Conservation (phyloP, 1,284 basidiomycete species). For the Inonotus obliquus region DNA sequence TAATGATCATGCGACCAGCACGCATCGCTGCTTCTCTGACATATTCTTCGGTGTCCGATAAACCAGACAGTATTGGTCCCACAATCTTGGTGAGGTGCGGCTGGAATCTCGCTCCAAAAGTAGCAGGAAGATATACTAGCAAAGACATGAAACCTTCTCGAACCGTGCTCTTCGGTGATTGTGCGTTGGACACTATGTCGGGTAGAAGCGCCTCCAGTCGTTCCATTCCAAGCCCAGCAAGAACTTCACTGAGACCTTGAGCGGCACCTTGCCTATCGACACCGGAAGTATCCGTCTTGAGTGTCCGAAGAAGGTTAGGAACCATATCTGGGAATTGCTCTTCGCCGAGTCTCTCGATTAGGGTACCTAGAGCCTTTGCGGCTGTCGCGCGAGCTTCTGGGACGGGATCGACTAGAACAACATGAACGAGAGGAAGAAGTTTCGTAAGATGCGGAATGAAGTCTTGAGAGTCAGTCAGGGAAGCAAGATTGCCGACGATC, state of each 20-base stretch:
- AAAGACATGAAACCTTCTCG: conserved; percentile 99
- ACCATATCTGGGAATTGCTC: conserved; percentile 95
- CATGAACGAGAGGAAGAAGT: conserved; percentile 88
- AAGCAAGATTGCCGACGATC: conserved; percentile 95
- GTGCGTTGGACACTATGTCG: conserved; percentile 89
- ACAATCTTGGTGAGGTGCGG: conserved; percentile 96
- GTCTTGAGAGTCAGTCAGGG: conserved; percentile 93
- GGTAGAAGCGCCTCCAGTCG: conserved; percentile 92
- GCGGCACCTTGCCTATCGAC: conserved; percentile 98
- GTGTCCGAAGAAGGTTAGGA: conserved; percentile 81
- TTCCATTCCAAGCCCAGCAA: conserved; percentile 96
- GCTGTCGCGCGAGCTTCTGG: conserved; percentile 97
- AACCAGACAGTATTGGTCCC: conserved; percentile 85
- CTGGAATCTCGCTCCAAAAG: conserved; percentile 94
- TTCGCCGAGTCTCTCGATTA: conserved; percentile 96
- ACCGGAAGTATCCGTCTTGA: conserved; percentile 92
- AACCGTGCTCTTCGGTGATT: conserved; percentile 87
- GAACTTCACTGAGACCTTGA: conserved; percentile 94
- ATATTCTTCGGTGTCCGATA: conserved; percentile 93
- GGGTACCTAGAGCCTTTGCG: conserved; percentile 94
- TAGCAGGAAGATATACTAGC: conserved; percentile 93
- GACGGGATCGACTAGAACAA: conserved; percentile 92
- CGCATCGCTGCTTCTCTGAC: conserved; percentile 96
- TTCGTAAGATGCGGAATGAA: conserved; percentile 93
- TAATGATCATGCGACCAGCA: conserved; percentile 98